Evolutionary conservation across 352 stramenopile genomes (phyloP).

Genomic region (Phytophthora uliginosa): DNA sequence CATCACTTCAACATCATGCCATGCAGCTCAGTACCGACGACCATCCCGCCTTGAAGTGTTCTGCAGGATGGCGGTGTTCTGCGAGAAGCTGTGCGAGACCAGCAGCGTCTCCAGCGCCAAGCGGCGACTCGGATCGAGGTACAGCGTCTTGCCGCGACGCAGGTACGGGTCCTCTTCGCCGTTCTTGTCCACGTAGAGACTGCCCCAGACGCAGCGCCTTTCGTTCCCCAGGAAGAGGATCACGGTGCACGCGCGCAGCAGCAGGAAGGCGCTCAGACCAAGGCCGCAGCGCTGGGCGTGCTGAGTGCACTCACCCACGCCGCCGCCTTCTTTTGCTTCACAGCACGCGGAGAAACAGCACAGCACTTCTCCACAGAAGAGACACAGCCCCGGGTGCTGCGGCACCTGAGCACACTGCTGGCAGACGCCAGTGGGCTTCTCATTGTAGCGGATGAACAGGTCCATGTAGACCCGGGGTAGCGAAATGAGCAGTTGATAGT

Average conservation of each 20-base stretch:
- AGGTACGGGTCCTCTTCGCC: slow-evolving; percentile 88
- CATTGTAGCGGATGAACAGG: slow-evolving; percentile 84
- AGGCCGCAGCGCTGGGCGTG: slow-evolving; percentile 75
- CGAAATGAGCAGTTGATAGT: slow-evolving; percentile 45
- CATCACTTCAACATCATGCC: slow-evolving; percentile 10
- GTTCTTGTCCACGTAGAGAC: slow-evolving; percentile 89
- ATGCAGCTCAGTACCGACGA: slow-evolving; percentile 66
- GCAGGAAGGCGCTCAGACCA: slow-evolving; percentile 69
- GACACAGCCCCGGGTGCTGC: slow-evolving; percentile 78
- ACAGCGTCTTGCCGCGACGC: slow-evolving; percentile 79
- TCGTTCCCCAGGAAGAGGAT: slow-evolving; percentile 88
- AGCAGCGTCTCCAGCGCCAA: slow-evolving; percentile 75
- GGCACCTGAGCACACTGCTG: slow-evolving; percentile 66
- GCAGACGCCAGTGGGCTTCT: slow-evolving; percentile 68
- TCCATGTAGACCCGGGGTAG: slow-evolving; percentile 86
- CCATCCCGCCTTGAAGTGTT: slow-evolving; percentile 84
- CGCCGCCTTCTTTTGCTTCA: slow-evolving; percentile 53
- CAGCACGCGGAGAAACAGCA: slow-evolving; percentile 87
- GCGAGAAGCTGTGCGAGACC: slow-evolving; percentile 77
- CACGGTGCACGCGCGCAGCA: slow-evolving; percentile 84
- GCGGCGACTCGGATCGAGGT: slow-evolving; percentile 64
- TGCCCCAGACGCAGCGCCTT: slow-evolving; percentile 84
- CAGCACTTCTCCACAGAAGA: slow-evolving; percentile 79
- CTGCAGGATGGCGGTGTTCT: slow-evolving; percentile 82
- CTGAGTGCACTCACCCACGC: slow-evolving; percentile 80